Evolutionary conservation across 306 rosid species (phyloP).

Genomic region (Inga oerstediana): DNA sequence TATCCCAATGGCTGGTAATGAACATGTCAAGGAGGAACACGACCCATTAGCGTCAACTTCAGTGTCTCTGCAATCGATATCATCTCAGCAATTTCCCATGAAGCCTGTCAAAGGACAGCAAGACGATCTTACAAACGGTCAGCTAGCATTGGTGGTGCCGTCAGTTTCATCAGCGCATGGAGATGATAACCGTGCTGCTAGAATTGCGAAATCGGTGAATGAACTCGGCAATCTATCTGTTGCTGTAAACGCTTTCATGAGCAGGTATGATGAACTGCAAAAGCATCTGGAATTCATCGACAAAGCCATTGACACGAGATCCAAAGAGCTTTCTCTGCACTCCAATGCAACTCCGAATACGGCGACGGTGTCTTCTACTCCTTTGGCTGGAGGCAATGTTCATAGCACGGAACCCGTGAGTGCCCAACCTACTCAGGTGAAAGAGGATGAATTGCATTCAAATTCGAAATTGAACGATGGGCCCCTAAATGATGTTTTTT

Average conservation of each 20-base stretch:
- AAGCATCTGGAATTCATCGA: constrained; percentile 52
- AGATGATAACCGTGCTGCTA: not conserved
- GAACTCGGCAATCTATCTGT: constrained; percentile 43
- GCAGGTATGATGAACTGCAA: constrained; percentile 49
- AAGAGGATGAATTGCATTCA: constrained; percentile 1
- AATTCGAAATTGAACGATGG: constrained; percentile 10
- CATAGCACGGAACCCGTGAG: not conserved
- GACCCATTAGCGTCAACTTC: not conserved
- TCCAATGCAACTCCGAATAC: not conserved
- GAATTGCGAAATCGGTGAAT: constrained; percentile 39
- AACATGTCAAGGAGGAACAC: not conserved
- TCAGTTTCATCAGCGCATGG: constrained; percentile 6
- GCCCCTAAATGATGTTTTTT: constrained; percentile 31
- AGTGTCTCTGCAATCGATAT: not conserved
- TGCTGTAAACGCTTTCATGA: constrained; percentile 44
- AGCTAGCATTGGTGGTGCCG: not conserved
- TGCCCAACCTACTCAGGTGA: not conserved
- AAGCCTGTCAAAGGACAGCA: not conserved
- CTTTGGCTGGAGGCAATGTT: not conserved
- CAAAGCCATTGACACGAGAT: constrained; percentile 40
- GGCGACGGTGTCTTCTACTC: not conserved
- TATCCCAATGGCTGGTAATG: not conserved
- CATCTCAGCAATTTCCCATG: not conserved
- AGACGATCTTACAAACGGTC: not conserved
- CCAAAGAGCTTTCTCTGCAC: constrained; percentile 29